These are phyloP conservation scores for Artemisia tridentata DNA, from an alignment of 129 eudicot genomes.

Conservation along the genomic window DNA sequence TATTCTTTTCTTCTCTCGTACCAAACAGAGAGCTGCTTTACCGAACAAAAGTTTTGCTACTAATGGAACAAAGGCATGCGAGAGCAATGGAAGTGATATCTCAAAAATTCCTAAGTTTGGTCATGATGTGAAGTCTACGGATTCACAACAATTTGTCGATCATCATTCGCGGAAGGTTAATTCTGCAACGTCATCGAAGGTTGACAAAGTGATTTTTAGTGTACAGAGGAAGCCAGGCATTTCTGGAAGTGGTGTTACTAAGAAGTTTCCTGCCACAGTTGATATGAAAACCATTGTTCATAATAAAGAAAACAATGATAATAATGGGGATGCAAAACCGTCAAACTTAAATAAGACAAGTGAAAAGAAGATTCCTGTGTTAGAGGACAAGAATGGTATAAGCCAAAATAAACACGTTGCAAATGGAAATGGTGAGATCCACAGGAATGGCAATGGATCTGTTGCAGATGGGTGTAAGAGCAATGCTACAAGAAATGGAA, in stretches of 20 bases:
- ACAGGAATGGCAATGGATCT: conserved; percentile 19
- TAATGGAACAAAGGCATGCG: conserved; percentile 56
- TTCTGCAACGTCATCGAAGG: conserved; percentile 33
- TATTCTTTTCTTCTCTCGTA: conserved; percentile 88
- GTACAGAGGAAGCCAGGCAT: conserved; percentile 32
- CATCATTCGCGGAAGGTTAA: conserved; percentile 36
- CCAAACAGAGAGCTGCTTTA: conserved; percentile 58
- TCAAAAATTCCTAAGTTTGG: conserved; percentile 31
- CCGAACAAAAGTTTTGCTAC: conserved; percentile 39
- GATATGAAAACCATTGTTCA: conserved; percentile 41
- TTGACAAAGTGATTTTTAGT: conserved; percentile 33
- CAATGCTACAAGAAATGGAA: conserved; percentile 22
- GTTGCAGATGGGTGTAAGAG: conserved; percentile 30
- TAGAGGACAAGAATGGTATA: conserved; percentile 41
- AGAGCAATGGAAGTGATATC: conserved; percentile 46
- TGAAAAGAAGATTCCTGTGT: conserved; percentile 30
- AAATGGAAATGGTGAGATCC: conserved; percentile 45
- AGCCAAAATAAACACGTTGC: conserved; percentile 28
- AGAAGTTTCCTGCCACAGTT: conserved; percentile 30
- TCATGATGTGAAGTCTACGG: conserved; percentile 29
- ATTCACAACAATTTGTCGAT: conserved; percentile 31
- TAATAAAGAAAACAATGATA: conserved; percentile 41
- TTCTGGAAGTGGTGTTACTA: conserved; percentile 26
- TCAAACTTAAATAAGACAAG: conserved; percentile 29
- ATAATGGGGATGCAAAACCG: conserved; percentile 31